These are phyloP conservation scores for Xylaria sp. DNA, from an alignment of 2,329 filamentous ascomycete genomes.

Conservation along the genomic window DNA sequence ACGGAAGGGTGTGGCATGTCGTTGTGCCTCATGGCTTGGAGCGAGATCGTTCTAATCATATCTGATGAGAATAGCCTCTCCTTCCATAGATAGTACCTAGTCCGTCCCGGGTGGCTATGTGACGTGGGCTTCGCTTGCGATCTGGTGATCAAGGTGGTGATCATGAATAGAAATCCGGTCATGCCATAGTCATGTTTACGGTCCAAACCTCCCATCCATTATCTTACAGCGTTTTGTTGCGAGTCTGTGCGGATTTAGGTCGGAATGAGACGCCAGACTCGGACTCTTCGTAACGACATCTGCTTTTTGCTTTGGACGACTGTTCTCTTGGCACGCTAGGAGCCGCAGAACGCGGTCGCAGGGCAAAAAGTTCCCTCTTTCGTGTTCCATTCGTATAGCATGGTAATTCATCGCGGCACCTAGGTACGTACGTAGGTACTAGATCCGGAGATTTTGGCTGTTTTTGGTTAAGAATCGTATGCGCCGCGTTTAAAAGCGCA, in stretches of 20 bases:
- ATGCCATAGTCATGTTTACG: background rate
- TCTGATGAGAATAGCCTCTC: no score
- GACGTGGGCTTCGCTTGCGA: background rate
- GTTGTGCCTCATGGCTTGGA: no score
- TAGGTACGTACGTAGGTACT: background rate
- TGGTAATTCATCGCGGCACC: background rate
- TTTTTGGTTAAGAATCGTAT: no score
- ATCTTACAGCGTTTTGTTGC: background rate
- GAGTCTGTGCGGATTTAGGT: no score
- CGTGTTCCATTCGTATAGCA: background rate
- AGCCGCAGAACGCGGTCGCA: background rate
- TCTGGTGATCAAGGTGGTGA: background rate
- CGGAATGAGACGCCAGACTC: no score
- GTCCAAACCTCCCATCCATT: background rate
- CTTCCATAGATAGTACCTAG: background rate
- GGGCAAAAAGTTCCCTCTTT: background rate
- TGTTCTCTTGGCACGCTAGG: background rate
- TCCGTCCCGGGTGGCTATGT: background rate
- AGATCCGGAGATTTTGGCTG: no score
- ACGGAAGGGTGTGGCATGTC: background rate
- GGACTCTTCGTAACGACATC: no score
- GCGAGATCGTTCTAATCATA: no score
- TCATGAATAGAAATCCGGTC: background rate
- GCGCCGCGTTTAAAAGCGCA: no score
- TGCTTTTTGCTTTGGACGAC: background rate